Base-by-base conservation (phyloP, 148 eudicot genomes). In the Amaranthus hypochondriacus region DNA sequence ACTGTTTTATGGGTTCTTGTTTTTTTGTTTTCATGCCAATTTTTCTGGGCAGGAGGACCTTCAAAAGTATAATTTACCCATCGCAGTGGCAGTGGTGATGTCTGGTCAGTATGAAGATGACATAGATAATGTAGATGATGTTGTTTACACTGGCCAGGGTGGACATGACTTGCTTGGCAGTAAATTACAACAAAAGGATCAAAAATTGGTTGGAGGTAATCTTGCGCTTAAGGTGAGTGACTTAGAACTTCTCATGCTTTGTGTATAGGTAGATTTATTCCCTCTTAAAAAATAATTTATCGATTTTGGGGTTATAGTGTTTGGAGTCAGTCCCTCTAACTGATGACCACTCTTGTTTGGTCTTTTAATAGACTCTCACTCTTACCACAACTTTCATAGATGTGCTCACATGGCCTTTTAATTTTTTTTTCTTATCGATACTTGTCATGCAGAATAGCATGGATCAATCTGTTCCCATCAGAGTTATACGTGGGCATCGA, bases 21-120 rank as follows among this genome's bases (percentile, higher is more conserved):
- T 28, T 73, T 72, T 44, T 13, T 70, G 13, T 18, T 13, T 65
- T 52, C 5, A 13, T 78, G 79, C 39, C 39, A 2, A 28, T 28
- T 28, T 28, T 28, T 28, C 39, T 28, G 39, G 39, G 39, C 76
- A 78, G 79, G 71, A 82, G 82, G 83, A 74, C 43, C 65, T 69
- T 18, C 52, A 15, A 7, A 70, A 55, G 5, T 84, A 78, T 76
- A 79, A 70, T 4, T 78, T 89, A 6, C 97, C 97, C 43, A 69
- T 91, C 69, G 87, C 93, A 6, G 72, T 83, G 14, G 77, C 90
- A 12, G 87, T 91, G 66, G 90, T 91, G 12, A 42, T 91, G 74
- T 91, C 97, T n/a, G 93, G 93, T 11, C 91, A 86, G 64, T 91
- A 91, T 67, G 97, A 87, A 76, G 97, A 91, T 76, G 87, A 91